phyloP scores from a whole-genome alignment of 345 rosid species.

The Balakata baccata region DNA sequence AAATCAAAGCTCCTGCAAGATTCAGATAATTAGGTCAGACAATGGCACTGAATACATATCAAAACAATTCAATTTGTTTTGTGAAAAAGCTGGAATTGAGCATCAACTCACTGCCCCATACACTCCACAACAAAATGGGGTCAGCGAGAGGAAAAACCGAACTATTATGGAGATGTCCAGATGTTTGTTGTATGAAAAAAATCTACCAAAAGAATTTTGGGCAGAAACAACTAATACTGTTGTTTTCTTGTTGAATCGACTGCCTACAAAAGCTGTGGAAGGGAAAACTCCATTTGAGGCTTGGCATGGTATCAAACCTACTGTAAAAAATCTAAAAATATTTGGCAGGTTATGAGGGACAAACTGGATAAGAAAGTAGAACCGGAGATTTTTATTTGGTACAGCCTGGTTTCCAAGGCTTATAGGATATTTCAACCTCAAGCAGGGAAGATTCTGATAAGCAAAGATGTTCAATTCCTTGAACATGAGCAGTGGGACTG shows the following conservation, averaged over 20 bases:
- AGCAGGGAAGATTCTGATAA: too few relatives aligned
- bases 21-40: neutral
- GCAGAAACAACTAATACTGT: neutral
- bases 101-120: constrained; percentile 1
- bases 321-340: neutral
- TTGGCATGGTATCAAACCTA: neutral
- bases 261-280: neutral
- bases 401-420: too few relatives aligned
- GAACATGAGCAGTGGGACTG: too few relatives aligned
- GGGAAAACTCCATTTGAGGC: neutral
- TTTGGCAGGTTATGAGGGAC: too few relatives aligned
- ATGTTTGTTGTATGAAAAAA: neutral
- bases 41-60: constrained; percentile 13
- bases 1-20: constrained; percentile 5
- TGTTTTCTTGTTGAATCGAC: neutral
- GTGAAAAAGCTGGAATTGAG: constrained; percentile 1
- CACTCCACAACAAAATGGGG: neutral
- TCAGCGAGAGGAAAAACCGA: neutral
- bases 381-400: too few relatives aligned
- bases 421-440: too few relatives aligned
- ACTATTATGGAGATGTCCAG: neutral
- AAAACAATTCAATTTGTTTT: neutral
- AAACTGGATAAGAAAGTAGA: too few relatives aligned
- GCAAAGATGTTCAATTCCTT: too few relatives aligned
- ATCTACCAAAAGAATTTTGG: neutral